A percentile compares a stretch with the other conserved stretches of the same genome.
phyloP scores from a whole-genome alignment of 2,329 filamentous ascomycete genomes.

The Botrytis fragariae region DNA sequence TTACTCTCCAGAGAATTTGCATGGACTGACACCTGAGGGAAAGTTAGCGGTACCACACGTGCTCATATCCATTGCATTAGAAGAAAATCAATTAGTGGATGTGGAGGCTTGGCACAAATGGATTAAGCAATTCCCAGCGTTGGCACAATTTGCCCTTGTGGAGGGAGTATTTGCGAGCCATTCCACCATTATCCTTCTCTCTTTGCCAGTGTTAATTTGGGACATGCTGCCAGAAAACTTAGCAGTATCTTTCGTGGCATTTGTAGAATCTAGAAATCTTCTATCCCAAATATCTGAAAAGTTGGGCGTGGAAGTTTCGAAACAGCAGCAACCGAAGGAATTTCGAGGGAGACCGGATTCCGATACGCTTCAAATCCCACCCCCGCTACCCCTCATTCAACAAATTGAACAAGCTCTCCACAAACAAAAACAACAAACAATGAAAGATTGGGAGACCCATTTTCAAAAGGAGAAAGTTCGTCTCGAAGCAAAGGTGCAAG shows the following conservation, averaged over 20 bases:
- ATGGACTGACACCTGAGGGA: slow-evolving; percentile 15
- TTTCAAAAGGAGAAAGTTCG: slow-evolving; percentile 19
- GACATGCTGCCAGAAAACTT: slow-evolving; percentile 56
- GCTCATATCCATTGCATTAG: slow-evolving; percentile 58
- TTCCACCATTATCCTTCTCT: slow-evolving; percentile 56
- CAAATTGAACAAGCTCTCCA: slow-evolving; percentile 21
- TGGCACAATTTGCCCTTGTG: slow-evolving; percentile 59
- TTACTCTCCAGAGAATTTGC: slow-evolving; percentile 18
- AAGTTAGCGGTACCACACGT: slow-evolving; percentile 48
- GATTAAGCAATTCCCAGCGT: slow-evolving; percentile 53
- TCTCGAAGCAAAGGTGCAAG: slow-evolving; percentile 17
- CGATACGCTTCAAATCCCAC: slow-evolving; percentile 19
- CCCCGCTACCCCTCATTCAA: slow-evolving; percentile 16
- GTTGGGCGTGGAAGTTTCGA: slow-evolving; percentile 4
- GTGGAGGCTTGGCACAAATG: slow-evolving; percentile 59
- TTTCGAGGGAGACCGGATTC: slow-evolving; percentile 16
- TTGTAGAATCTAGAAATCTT: slow-evolving; percentile 48
- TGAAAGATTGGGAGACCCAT: slow-evolving; percentile 19
- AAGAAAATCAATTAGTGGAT: slow-evolving; percentile 55
- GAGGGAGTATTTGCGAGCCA: slow-evolving; percentile 62
- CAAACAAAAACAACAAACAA: slow-evolving; percentile 18
- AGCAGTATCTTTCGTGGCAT: slow-evolving; percentile 57
- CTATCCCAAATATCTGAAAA: slow-evolving; percentile 16
- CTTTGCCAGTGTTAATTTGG: slow-evolving; percentile 59
- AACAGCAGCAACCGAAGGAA: background rate